phyloP scores from a whole-genome alignment of 2,329 filamentous ascomycete genomes.

The Exophiala alcalophila region DNA sequence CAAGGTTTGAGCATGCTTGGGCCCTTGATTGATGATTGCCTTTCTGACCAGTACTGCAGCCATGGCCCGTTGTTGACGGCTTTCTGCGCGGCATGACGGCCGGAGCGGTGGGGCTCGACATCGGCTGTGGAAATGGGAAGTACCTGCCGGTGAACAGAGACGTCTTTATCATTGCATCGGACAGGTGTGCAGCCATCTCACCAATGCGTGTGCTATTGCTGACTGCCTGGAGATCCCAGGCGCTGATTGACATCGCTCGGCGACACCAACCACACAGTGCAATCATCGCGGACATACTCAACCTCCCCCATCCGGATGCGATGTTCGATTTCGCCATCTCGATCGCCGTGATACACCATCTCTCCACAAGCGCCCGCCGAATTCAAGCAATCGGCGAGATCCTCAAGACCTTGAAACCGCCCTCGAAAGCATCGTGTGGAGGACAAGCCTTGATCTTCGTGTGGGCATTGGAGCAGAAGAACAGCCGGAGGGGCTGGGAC shows the following conservation, averaged over 20 bases:
- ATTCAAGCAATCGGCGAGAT: conserved; percentile 69
- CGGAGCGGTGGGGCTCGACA: conserved; percentile 79
- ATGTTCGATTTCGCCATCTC: conserved; percentile 85
- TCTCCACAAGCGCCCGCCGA: conserved; percentile 73
- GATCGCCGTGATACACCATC: conserved; percentile 90
- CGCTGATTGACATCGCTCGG: conserved; percentile 57
- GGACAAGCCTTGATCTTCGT: conserved; percentile 81
- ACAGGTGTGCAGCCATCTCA: conserved; percentile 61
- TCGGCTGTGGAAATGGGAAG: conserved; percentile 97
- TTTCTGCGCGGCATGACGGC: conserved; percentile 66
- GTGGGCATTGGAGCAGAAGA: conserved; percentile 91
- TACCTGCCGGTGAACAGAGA: conserved; percentile 76
- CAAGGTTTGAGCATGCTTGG: conserved; percentile 50
- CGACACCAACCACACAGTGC: conserved; percentile 62
- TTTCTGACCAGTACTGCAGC: conserved; percentile 46
- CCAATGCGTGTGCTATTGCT: conserved; percentile 19
- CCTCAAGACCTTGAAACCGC: conserved; percentile 59
- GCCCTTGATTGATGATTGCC: not conserved
- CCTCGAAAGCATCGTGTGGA: conserved; percentile 29
- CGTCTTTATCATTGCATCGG: conserved; percentile 79
- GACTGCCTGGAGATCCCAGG: conserved; percentile 50
- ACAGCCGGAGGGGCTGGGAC: conserved; percentile 84
- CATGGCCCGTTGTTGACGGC: conserved; percentile 84
- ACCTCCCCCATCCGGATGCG: conserved; percentile 68
- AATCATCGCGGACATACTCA: conserved; percentile 76